A percentile compares a stretch with the other conserved stretches of the same genome.
phyloP scores from a whole-genome alignment of 345 rosid species.

The Gossypioides kirkii region DNA sequence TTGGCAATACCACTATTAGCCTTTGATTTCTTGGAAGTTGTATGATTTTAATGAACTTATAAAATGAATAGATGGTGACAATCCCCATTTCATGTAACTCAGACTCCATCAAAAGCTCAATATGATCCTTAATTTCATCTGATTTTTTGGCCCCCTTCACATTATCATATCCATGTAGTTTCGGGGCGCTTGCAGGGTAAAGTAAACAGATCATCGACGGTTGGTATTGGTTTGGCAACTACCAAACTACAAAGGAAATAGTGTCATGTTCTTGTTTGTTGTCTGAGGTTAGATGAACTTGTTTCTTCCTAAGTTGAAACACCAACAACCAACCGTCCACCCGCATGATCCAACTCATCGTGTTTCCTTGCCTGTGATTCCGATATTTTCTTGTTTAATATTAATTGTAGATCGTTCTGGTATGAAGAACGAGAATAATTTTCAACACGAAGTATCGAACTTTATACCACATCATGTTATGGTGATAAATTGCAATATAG shows the following conservation, averaged over 20 bases:
- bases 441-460: too few species aligned
- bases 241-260: neutral
- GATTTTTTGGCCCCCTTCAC: neutral
- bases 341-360: neutral
- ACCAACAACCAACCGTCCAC: neutral
- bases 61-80: slow-evolving; percentile 1
- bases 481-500: too few species aligned
- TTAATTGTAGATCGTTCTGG: neutral
- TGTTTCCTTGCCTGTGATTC: neutral
- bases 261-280: neutral
- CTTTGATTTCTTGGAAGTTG: slow-evolving; percentile 26
- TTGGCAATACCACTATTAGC: slow-evolving; percentile 27
- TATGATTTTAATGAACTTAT: slow-evolving; percentile 6
- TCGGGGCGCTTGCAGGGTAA: neutral
- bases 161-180: neutral
- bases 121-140: neutral
- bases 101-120: neutral
- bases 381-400: neutral
- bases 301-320: neutral
- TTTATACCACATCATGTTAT: too few species aligned
- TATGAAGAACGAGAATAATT: too few species aligned
- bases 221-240: neutral
- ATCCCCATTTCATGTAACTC: slow-evolving; percentile 12
- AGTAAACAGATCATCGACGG: neutral
- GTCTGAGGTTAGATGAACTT: neutral